Conservation (phyloP, 768 basidiomycete species). For the Boletus rubropictus region DNA sequence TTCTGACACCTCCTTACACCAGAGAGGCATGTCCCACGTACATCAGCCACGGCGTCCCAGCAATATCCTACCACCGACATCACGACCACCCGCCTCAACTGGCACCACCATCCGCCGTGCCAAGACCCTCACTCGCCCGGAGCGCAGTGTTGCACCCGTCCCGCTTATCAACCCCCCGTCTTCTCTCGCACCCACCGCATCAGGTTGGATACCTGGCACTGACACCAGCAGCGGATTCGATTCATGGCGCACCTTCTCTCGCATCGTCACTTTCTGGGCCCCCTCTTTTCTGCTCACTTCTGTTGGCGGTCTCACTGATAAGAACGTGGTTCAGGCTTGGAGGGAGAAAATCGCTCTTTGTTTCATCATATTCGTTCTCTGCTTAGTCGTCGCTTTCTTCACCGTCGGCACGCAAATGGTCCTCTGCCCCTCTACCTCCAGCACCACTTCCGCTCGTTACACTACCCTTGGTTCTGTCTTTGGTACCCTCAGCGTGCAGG, state of each 20-base stretch:
- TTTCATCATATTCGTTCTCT: conserved; percentile 75
- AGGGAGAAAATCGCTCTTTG: conserved; percentile 95
- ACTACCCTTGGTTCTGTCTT: conserved; percentile 49
- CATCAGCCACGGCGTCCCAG: conserved; percentile 15
- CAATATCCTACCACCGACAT: conserved; percentile 43
- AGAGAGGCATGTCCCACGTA: conserved; percentile 17
- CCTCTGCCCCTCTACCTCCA: conserved; percentile 66
- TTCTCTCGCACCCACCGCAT: conserved; percentile 33
- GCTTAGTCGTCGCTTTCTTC: conserved; percentile 77
- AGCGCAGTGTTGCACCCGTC: conserved; percentile 88
- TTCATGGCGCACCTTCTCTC: conserved; percentile 79
- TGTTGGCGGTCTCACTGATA: conserved; percentile 77
- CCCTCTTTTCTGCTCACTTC: conserved; percentile 69
- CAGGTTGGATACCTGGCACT: conserved; percentile 34
- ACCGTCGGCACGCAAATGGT: conserved; percentile 93
- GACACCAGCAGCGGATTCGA: conserved; percentile 33
- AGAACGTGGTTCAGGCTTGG: conserved; percentile 83
- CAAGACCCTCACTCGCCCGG: conserved; percentile 95
- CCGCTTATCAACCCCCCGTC: conserved; percentile 87
- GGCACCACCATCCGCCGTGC: conserved; percentile 71
- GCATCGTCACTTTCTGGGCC: conserved; percentile 85
- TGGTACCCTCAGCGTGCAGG: conserved; percentile 72
- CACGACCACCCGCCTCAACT: conserved; percentile 43
- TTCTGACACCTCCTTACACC: not conserved
- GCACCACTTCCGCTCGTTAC: conserved; percentile 39